Percentiles rank a stretch among this genome's conserved stretches.
Evolutionary conservation across 331 rosid species (phyloP).

Genomic region (Quercus phellos): DNA sequence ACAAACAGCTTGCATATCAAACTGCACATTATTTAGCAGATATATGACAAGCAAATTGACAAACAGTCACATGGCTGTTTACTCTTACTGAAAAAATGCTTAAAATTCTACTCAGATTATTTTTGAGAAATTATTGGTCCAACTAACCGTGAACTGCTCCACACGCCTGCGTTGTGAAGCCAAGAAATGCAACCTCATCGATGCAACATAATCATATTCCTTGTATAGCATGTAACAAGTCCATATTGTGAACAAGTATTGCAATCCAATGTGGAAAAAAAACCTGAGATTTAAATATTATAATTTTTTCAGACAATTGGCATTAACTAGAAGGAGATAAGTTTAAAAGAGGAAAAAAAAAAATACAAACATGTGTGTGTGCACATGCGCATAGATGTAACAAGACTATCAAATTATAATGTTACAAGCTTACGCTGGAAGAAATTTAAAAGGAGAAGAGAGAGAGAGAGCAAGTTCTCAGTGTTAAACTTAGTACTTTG

Average conservation of each 20-base stretch:
- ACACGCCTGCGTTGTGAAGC: slow-evolving; percentile 69
- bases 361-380: too few relatives aligned
- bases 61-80: background rate
- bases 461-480: background rate
- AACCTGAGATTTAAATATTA: slow-evolving; percentile 54
- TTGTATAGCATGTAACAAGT: slow-evolving; percentile 71
- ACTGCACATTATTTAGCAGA: too few relatives aligned
- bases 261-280: slow-evolving; percentile 81
- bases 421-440: background rate
- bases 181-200: slow-evolving; percentile 74
- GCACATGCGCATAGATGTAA: too few relatives aligned
- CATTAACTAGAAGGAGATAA: background rate
- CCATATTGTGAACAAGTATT: slow-evolving; percentile 83
- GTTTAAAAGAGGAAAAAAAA: background rate
- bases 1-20: too few relatives aligned
- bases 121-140: background rate
- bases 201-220: slow-evolving; percentile 63
- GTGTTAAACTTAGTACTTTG: background rate
- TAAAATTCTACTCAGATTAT: background rate
- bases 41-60: background rate
- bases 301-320: slow-evolving; percentile 17
- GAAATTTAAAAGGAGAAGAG: background rate
- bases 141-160: slow-evolving; percentile 85
- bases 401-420: background rate
- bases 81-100: background rate